Base-by-base conservation (phyloP, 2,329 filamentous ascomycete species). In the Penicillium sp. region DNA sequence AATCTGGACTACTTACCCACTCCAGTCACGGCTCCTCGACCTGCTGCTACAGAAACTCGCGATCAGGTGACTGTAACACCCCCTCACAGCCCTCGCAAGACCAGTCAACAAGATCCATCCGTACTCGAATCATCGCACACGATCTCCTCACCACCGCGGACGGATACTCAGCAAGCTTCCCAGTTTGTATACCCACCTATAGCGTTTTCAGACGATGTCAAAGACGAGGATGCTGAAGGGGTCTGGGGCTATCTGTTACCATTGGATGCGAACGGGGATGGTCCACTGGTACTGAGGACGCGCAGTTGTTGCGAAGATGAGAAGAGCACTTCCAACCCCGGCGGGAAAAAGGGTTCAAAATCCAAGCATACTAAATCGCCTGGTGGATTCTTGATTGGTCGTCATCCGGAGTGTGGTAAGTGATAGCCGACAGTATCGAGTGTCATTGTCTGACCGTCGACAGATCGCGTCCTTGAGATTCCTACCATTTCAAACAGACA, bases 201-300 rank as follows among this genome's bases (percentile, higher is more conserved):
- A 50, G 80, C 82, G 22, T 79, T 92, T 39, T 84, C 84, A 10
- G 88, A 91, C 55, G 89, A 95, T 49, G 88, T 95, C 3, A 82
- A 91, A 55, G 88, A 95, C 65, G 90, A 95, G 72, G 82, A 80
- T 50, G 80, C 81, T 38, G 88, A 95, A 67, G 89, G 89, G 8
- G 89, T 97, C 1, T 99, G 93, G 93, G 95, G 95, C 11, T 99
- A 97, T 64, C 77, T 99, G 4, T 82, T 95, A 46, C 89, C 92
- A 2, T 74, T 95, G 19, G 85, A 92, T 64, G 79, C 80, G 44
- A 81, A 80, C 56, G 83, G 86, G 46, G 85, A 83, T 71, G 73
- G 87, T 68, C 71, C 79, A 4, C 69, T 95, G 72, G 87, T 95
- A 7, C 70, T 99, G 68, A 86, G 81, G 70, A 89, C 83, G 63